Conservation (phyloP, 2,329 filamentous ascomycete genomes). For the Sarocladium brachiariae region DNA sequence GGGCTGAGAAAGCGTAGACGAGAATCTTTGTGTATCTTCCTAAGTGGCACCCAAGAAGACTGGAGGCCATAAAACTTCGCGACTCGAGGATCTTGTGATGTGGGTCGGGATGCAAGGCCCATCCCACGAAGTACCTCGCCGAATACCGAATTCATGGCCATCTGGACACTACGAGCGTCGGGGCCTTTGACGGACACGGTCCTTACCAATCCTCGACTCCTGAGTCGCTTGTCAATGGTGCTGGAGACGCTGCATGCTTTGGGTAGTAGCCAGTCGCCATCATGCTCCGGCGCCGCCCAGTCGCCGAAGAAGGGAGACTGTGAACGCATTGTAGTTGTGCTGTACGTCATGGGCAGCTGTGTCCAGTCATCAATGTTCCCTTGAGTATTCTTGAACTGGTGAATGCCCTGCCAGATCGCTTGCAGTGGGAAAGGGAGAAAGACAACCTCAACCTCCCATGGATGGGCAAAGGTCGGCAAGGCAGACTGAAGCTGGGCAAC, state of each 20-base stretch:
- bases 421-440: slow-evolving; percentile 63
- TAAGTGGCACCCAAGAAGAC: slow-evolving; percentile 66
- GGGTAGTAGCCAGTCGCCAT: slow-evolving; percentile 58
- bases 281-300: slow-evolving; percentile 36
- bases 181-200: slow-evolving; percentile 53
- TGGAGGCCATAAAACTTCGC: slow-evolving; percentile 53
- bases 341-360: slow-evolving; percentile 43
- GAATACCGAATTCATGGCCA: slow-evolving; percentile 57
- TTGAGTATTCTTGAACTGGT: slow-evolving; percentile 38
- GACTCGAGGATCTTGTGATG: slow-evolving; percentile 21
- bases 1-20: slow-evolving; percentile 63
- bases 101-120: slow-evolving; percentile 25
- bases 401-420: slow-evolving; percentile 45
- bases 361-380: slow-evolving; percentile 46
- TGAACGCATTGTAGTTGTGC: slow-evolving; percentile 35
- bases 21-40: slow-evolving; percentile 69
- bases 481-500: slow-evolving; percentile 51
- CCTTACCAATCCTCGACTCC: slow-evolving; percentile 65
- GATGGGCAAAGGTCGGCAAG: slow-evolving; percentile 53
- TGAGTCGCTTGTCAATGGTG: slow-evolving; percentile 62
- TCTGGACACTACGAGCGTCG: slow-evolving; percentile 61
- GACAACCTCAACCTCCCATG: slow-evolving; percentile 72
- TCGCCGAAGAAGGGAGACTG: slow-evolving; percentile 41
- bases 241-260: slow-evolving; percentile 60
- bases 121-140: slow-evolving; percentile 44